Evolutionary conservation across 140 eudicot genomes (phyloP), one percentile per base, ranked within the genome.

Genomic region (Cichorium intybus): DNA sequence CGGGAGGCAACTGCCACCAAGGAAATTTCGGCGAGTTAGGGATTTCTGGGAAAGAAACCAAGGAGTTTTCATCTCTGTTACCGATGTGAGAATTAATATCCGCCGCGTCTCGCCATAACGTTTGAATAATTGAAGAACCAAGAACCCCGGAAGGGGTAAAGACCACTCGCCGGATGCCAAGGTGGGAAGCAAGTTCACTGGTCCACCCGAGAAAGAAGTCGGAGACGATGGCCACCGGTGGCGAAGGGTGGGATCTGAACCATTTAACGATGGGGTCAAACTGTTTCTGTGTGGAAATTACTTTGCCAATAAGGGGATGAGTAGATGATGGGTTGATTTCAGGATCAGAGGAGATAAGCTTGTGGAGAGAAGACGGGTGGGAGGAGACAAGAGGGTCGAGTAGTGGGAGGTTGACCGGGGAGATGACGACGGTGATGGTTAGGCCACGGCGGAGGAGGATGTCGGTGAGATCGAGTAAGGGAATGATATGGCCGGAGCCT

Each of bases 141-240:
- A 84, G 28, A 24, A 78, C 87, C 22, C 91, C 91, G 12, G 94
- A 79, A 8, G 88, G 81, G 23, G 71, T 74, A 47, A 85, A 82
- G n/a, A 76, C 85, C 68, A 57, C 79, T 17, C 82, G 68, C 20
- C 33, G 75, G 58, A 85, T 70, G 20, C 80, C 69, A 10, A 81
- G 58, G 51, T 47, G 75, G 31, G 24, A 4, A 29, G 86, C 84
- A 11, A 81, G 83, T 2, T 34, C 62, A 69, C 56, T 58, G 35
- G 89, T 81, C 88, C 88, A 87, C 2, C 89, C 88, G 9, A 77
- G 69, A 69, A 87, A 84, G 74, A 79, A 73, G 72, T 84, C 89
- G 26, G 86, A 81, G 12, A 87, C 15, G 24, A 87, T 79, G 23
- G 85, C 89, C 5, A 24, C 51, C 4, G 92, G 92, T 18, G 92